Evolutionary conservation across 75 land plant genomes (phyloP).

Genomic region (Cupressus sempervirens): DNA sequence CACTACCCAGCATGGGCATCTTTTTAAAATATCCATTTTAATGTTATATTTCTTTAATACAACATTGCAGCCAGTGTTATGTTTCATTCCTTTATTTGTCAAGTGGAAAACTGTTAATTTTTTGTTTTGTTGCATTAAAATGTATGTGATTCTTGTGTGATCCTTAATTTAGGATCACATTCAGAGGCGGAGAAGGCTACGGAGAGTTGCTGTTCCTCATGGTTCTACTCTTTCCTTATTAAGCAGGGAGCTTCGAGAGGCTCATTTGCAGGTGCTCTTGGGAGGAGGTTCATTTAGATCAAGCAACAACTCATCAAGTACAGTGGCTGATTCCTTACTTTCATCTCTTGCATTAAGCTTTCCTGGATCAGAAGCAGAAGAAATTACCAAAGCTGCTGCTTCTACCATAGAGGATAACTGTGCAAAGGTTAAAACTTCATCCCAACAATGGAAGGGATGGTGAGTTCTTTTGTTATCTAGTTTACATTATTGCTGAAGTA

Average conservation of each 20-base stretch:
- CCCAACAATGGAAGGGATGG: constrained; percentile 53
- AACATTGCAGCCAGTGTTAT: background rate
- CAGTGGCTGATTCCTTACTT: constrained; percentile 55
- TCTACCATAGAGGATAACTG: constrained; percentile 38
- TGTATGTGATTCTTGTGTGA: background rate
- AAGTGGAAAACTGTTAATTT: background rate
- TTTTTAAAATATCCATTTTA: constrained; percentile 58
- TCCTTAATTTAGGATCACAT: constrained; percentile 63
- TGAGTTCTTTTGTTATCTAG: constrained; percentile 17
- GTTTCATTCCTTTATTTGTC: background rate
- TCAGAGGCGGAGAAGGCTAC: constrained; percentile 71
- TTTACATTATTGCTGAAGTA: background rate
- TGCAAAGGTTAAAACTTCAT: constrained; percentile 17
- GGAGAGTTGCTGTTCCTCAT: constrained; percentile 56
- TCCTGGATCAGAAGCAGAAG: constrained; percentile 63
- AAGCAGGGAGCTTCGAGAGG: constrained; percentile 78
- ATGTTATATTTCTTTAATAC: background rate
- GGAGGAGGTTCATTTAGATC: constrained; percentile 59
- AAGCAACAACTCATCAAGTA: constrained; percentile 22
- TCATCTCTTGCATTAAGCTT: constrained; percentile 63
- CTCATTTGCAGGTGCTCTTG: constrained; percentile 76
- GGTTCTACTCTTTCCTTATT: constrained; percentile 72
- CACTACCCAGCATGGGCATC: constrained; percentile 77
- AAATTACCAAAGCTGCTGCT: constrained; percentile 49
- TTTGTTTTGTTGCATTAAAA: constrained; percentile 30